Base-by-base conservation (phyloP, 257 asterid genomes). In the Lavandula angustifolia region DNA sequence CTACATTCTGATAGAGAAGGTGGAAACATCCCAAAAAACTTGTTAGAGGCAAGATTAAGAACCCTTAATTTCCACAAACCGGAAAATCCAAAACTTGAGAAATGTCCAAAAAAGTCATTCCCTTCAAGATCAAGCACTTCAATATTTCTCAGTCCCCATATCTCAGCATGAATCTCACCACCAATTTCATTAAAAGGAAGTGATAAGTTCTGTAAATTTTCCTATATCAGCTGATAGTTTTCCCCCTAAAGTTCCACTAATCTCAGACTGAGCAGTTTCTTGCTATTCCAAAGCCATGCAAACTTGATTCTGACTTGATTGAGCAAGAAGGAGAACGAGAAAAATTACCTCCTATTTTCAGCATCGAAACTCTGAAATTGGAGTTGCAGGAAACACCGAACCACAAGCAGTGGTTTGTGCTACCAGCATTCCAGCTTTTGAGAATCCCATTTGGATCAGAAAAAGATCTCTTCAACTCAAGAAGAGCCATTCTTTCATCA, bases 121-220 rank as follows among this genome's bases (percentile, higher is more conserved):
- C 82, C 80, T 74, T 79, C 82, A 27, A 82, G 84, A 76, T 82
- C 85, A 69, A 82, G 77, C 27, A 76, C 82, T 66, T 68, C 67
- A 34, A 79, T 81, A 66, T 74, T 71, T 47, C 43, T 56, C 69
- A 82, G 11, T 35, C 76, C 64, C 77, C 77, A 79, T 9, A 82
- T 62, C 67, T 69, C 76, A 29, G 48, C 58, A 68, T 80, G 85
- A 31, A 82, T 68, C 69, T 68, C 72, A 53, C 87, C 83, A 69
- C 12, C 49, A 63, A 82, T 53, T 35, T 54, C 77, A 72, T 82
- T 71, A 54, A 66, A 82, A 7, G 83, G 79, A 55, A 82, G 77
- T 17, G 85, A 79, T 12, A 34, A 82, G 81, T 64, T 76, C 56
- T 6, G 55, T 61, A 3, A 82, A 70, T 4, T 74, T 69, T 49